Conservation (phyloP, 768 basidiomycete species). For the Coprinopsis cinerea region DNA sequence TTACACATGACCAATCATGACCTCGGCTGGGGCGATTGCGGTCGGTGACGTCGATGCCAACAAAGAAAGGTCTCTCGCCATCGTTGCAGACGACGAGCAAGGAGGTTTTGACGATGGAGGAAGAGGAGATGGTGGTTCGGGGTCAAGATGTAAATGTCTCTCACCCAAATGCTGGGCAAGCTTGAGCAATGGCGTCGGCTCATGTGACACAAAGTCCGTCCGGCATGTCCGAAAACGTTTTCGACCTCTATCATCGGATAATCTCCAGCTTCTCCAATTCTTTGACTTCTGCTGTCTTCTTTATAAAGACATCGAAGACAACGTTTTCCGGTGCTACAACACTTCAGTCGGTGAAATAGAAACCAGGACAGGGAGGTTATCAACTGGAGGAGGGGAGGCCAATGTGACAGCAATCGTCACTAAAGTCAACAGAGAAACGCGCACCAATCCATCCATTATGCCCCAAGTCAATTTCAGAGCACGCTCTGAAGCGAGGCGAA, state of each 20-base stretch:
- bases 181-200: background rate
- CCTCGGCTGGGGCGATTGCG: conserved; percentile 33
- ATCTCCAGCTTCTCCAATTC: too few species aligned
- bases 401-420: too few species aligned
- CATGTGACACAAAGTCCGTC: background rate
- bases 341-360: too few species aligned
- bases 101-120: background rate
- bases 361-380: too few species aligned
- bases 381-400: too few species aligned
- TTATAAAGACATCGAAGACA: background rate
- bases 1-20: conserved; percentile 61
- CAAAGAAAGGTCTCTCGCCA: conserved; percentile 43
- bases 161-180: background rate
- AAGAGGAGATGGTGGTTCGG: background rate
- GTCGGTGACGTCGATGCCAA: conserved; percentile 40
- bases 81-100: conserved; percentile 19
- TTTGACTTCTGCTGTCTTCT: background rate
- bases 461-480: too few species aligned
- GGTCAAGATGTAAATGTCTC: background rate
- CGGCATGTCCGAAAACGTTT: too few species aligned
- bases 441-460: too few species aligned
- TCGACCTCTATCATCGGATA: too few species aligned
- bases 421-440: too few species aligned
- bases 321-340: too few species aligned
- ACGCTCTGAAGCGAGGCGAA: too few species aligned